Evolutionary conservation across 2,329 filamentous ascomycete species (phyloP), one percentile per base, ranked within the genome.

Genomic region (Claviceps sorghi): DNA sequence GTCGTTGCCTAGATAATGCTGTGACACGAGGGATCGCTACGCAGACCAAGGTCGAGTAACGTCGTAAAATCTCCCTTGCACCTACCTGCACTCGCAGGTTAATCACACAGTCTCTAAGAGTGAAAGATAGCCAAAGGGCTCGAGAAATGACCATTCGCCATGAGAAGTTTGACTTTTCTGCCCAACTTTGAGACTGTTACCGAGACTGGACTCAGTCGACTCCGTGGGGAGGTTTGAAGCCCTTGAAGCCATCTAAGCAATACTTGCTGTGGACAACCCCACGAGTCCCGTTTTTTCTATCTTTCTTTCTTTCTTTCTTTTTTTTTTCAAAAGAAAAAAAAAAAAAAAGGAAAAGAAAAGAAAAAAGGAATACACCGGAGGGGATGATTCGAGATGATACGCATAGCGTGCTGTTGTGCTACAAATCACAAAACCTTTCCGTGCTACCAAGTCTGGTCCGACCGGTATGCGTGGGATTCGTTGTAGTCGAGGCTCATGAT

Each of bases 401-500:
- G 44, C 49, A 48, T 53, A 36, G 30, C 47, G 19, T 32, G 29
- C 40, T 51, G 51, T 41, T 38, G 52, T 53, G 44, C 32, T 43
- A 53, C 52, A 29, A 4, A n/a, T 43, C 8, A 32, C 44, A 45
- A 49, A 53, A 53, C 52, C n/a, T 48, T 26, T 40, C 2, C 22
- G 52, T 53, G 10, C 29, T 30, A 53, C 52, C 26, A 36, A n/a
- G 21, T 34, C 21, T 29, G 3, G 29, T 42, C 29, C 42, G 22
- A 22, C 34, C 21, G 51, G 21, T 26, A 43, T 43, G 26, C n/a
- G 48, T 48, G 8, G 48, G 17, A 43, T 38, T 30, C 50, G 8
- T 46, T 41, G 21, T 26, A 32, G 43, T 85, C n/a, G 52, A 42
- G 22, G 19, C 15, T 13, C 5, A 43, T 29, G 36, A 30, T n/a